Evolutionary conservation across 1,284 basidiomycete genomes (phyloP).

Genomic region (Tilletia caries): DNA sequence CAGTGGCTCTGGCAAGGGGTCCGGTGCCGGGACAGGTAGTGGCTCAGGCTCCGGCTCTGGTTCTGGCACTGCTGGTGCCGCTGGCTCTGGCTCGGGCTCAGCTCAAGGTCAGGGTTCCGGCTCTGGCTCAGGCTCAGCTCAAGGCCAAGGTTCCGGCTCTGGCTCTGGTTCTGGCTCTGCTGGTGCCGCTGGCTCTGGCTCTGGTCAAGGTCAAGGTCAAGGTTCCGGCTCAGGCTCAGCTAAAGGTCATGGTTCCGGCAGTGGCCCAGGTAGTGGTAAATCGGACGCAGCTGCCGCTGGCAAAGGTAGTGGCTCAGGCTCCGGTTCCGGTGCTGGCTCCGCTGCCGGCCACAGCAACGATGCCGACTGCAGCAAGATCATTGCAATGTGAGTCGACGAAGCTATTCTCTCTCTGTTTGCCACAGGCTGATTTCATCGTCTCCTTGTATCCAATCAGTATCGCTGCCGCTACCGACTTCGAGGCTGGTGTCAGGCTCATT

Average conservation of each 20-base stretch:
- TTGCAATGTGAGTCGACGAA: no score
- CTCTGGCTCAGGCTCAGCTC: constrained; percentile 15
- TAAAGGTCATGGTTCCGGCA: no score
- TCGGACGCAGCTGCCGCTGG: background rate
- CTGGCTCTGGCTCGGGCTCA: background rate
- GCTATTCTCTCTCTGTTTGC: no score
- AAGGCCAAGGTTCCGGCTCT: no score
- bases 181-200: background rate
- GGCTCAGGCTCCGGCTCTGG: constrained; percentile 9
- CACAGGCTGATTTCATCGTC: no score
- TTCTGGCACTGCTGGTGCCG: constrained; percentile 7
- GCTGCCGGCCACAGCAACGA: background rate
- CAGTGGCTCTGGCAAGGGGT: background rate
- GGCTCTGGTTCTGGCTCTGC: constrained; percentile 9
- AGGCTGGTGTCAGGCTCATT: background rate
- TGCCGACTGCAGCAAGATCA: background rate
- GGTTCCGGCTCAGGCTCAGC: constrained; percentile 12
- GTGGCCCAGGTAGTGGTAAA: background rate
- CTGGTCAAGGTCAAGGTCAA: background rate
- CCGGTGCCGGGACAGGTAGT: background rate
- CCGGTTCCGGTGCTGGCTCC: background rate
- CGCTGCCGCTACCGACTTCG: background rate
- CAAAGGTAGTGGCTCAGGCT: background rate
- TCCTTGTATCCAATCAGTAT: no score
- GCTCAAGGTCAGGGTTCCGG: background rate